Evolutionary conservation across 768 basidiomycete species (phyloP), one percentile per base, ranked within the genome.

Genomic region (Favolaschia claudopus): DNA sequence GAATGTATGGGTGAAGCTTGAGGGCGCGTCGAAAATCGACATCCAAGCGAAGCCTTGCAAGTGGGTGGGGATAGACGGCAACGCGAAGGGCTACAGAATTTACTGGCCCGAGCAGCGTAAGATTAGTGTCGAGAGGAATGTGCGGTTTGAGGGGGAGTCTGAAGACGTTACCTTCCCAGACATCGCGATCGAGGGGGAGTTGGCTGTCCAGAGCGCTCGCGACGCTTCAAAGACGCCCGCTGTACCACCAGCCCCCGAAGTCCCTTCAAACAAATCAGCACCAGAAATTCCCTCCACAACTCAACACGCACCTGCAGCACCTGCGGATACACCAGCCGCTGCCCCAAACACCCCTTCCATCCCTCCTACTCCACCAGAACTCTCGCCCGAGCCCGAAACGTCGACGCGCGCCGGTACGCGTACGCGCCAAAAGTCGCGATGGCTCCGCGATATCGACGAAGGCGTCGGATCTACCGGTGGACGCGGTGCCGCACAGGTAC

Each of bases 61-160:
- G 10, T 68, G 54, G 12, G 40, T 69, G 4, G 67, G 64, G 5
- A 29, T 64, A 17, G 60, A 62, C 8, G 28, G 8, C 6, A 15
- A 67, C 7, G 64, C 62, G 17, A 67, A 67, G 32, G 63, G 63
- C 0, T 49, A 46, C 33, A 3, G 66, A 3, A 42, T 68, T n/a
- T 67, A 65, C 43, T 68, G 67, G 67, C 67, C 67, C 14, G 53
- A 65, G 17, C 33, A 24, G n/a, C 31, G 19, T 9, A 31, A 32
- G 5, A 37, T 68, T 2, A 65, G 60, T 14, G 42, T 65, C 17
- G 60, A 68, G 49, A 33, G 48, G 20, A 56, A 67, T 38, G 55
- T 67, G 5, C 19, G 37, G 15, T 67, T 67, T 31, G 25, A 39
- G 28, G 43, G 42, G 15, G 27, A 63, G 44, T 19, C 40, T 43